Evolutionary conservation across 257 asterid species (phyloP).

Genomic region (Gentiana dahurica): DNA sequence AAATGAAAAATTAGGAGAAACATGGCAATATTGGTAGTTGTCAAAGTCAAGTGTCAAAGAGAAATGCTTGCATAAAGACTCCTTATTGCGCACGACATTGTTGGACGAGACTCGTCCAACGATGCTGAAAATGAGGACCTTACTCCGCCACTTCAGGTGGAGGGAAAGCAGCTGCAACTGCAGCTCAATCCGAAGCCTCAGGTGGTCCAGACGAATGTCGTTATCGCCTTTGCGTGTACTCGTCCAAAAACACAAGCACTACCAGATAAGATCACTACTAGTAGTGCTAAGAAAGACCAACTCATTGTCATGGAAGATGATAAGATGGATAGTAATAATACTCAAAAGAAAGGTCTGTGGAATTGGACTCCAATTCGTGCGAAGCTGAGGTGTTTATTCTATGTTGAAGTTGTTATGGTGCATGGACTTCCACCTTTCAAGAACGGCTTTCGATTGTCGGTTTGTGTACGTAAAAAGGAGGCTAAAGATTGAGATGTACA

Average conservation of each 20-base stretch:
- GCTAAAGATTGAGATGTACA: constrained; percentile 61
- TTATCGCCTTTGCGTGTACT: constrained; percentile 7
- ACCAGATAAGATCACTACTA: neutral
- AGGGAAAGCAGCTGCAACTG: no score
- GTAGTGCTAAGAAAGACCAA: neutral
- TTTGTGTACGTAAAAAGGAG: constrained; percentile 78
- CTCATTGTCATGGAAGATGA: constrained; percentile 27
- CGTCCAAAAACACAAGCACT: constrained; percentile 23
- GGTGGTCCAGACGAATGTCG: no score
- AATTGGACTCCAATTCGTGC: constrained; percentile 90
- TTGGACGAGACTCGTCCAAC: no score
- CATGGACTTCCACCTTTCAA: constrained; percentile 64
- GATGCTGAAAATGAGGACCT: no score
- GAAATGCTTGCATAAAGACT: no score
- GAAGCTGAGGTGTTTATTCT: constrained; percentile 73
- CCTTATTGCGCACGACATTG: no score
- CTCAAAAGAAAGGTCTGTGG: constrained; percentile 69
- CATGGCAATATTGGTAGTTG: no score
- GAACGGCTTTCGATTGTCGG: constrained; percentile 81
- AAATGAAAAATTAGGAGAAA: no score
- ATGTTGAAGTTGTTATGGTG: constrained; percentile 64
- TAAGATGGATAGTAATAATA: neutral
- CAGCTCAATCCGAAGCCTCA: no score
- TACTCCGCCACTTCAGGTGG: no score
- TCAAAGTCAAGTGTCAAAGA: no score